A percentile compares a stretch with the other conserved stretches of the same genome.
Evolutionary conservation across 2,329 filamentous ascomycete species (phyloP).

Genomic region (Ciborinia camelliae): DNA sequence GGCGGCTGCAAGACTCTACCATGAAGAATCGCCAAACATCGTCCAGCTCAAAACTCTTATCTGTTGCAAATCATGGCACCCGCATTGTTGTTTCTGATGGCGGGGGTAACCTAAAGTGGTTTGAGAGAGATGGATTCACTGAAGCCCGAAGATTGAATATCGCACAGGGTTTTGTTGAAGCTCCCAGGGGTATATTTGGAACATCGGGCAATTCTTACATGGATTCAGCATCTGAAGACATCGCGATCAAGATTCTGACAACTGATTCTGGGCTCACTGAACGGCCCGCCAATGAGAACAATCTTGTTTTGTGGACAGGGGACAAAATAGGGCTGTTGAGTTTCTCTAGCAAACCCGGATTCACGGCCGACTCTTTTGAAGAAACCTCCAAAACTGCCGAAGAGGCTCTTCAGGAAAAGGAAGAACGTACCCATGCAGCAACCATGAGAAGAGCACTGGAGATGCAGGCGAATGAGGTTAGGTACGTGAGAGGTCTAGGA

Average conservation of each 20-base stretch:
- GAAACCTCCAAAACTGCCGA: slow-evolving; percentile 41
- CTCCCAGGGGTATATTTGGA: slow-evolving; percentile 49
- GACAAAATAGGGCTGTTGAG: slow-evolving; percentile 73
- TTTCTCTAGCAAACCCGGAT: slow-evolving; percentile 54
- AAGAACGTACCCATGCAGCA: slow-evolving; percentile 60
- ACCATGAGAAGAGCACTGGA: slow-evolving; percentile 73
- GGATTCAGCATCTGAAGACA: slow-evolving; percentile 58
- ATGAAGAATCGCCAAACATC: slow-evolving; percentile 82
- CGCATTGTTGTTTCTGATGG: slow-evolving; percentile 81
- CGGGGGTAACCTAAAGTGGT: slow-evolving; percentile 82
- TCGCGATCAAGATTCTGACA: slow-evolving; percentile 72
- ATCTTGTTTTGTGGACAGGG: slow-evolving; percentile 83
- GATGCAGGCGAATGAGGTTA: slow-evolving; percentile 63
- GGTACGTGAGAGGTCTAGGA: slow-evolving; percentile 68
- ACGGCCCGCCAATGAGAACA: slow-evolving; percentile 52
- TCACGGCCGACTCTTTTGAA: slow-evolving; percentile 51
- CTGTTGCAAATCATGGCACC: slow-evolving; percentile 76
- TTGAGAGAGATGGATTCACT: slow-evolving; percentile 76
- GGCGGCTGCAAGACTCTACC: slow-evolving; percentile 45
- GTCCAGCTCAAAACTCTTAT: slow-evolving; percentile 75
- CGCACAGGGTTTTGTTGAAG: slow-evolving; percentile 50
- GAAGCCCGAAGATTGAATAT: slow-evolving; percentile 55
- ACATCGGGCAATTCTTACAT: slow-evolving; percentile 41
- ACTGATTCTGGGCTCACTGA: slow-evolving; percentile 42
- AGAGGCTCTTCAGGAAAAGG: slow-evolving; percentile 49